These are phyloP conservation scores for Aspergillus steynii DNA, from an alignment of 495 filamentous ascomycete species.

Conservation along the genomic window DNA sequence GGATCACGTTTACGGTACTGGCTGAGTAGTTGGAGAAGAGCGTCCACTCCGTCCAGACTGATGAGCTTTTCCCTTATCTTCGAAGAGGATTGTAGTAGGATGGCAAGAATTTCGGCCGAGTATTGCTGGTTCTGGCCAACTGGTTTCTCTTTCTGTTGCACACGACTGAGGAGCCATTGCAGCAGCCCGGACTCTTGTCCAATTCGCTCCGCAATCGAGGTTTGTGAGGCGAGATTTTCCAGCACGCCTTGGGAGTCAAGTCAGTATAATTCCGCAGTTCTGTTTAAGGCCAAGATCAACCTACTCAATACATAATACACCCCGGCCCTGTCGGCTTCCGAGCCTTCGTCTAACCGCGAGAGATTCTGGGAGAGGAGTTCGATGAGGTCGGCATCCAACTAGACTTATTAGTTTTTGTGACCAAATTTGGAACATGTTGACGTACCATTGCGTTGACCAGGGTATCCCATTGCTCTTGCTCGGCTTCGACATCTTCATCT, in stretches of 20 bases:
- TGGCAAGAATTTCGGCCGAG: constrained; percentile 85
- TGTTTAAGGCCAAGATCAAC: constrained; percentile 3
- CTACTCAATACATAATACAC: constrained; percentile 79
- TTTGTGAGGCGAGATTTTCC: constrained; percentile 81
- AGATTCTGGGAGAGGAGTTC: constrained; percentile 84
- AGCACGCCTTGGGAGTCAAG: constrained; percentile 53
- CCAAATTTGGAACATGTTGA: background rate
- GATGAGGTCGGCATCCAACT: constrained; percentile 77
- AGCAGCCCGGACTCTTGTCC: constrained; percentile 66
- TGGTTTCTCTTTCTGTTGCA: constrained; percentile 59
- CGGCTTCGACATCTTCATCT: constrained; percentile 88
- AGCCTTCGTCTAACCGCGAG: constrained; percentile 73
- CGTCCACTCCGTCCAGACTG: constrained; percentile 70
- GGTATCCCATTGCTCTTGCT: constrained; percentile 77
- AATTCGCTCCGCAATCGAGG: constrained; percentile 65
- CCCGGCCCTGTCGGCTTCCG: constrained; percentile 77
- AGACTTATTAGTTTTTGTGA: constrained; percentile 24
- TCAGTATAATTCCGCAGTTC: constrained; percentile 11
- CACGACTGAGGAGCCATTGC: constrained; percentile 73
- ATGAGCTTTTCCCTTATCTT: constrained; percentile 65
- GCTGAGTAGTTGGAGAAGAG: constrained; percentile 78
- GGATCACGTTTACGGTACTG: constrained; percentile 91
- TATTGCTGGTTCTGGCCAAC: constrained; percentile 94
- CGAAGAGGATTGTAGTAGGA: constrained; percentile 71
- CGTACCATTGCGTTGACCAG: constrained; percentile 76